These are phyloP conservation scores for Fusarium agapanthi DNA, from an alignment of 2,329 filamentous ascomycete species.

Conservation along the genomic window DNA sequence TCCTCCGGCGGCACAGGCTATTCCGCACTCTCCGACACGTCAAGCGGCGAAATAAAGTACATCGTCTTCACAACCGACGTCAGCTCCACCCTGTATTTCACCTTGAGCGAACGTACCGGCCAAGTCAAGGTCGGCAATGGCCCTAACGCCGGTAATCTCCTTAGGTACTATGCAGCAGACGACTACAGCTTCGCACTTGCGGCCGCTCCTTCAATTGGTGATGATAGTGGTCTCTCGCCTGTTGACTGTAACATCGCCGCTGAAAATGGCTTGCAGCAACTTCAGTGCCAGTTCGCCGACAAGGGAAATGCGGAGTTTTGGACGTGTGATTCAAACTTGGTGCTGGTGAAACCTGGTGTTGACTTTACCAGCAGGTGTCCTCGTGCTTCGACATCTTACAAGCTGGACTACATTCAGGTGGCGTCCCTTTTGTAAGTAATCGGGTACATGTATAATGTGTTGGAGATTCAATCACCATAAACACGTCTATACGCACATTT, in stretches of 20 bases:
- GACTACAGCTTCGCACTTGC: background rate
- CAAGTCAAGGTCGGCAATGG: background rate
- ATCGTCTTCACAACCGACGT: background rate
- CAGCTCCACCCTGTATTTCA: background rate
- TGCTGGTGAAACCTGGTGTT: background rate
- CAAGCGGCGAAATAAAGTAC: background rate
- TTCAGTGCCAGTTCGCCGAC: background rate
- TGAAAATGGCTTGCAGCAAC: too few relatives aligned
- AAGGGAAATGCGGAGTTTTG: rapidly evolving
- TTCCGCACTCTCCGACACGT: rapidly evolving
- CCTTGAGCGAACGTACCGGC: background rate
- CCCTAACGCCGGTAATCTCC: background rate
- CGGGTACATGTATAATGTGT: too few relatives aligned
- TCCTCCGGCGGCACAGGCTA: rapidly evolving
- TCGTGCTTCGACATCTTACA: background rate
- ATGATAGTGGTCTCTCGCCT: too few relatives aligned
- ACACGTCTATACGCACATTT: too few relatives aligned
- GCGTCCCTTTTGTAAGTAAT: too few relatives aligned
- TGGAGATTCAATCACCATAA: too few relatives aligned
- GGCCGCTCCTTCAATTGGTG: too few relatives aligned
- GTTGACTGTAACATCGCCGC: too few relatives aligned
- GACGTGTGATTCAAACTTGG: background rate
- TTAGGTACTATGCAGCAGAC: rapidly evolving
- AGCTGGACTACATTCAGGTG: background rate
- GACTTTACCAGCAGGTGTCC: background rate